Base-by-base conservation (phyloP, 2,329 filamentous ascomycete species). In the Corinectria fuckeliana region DNA sequence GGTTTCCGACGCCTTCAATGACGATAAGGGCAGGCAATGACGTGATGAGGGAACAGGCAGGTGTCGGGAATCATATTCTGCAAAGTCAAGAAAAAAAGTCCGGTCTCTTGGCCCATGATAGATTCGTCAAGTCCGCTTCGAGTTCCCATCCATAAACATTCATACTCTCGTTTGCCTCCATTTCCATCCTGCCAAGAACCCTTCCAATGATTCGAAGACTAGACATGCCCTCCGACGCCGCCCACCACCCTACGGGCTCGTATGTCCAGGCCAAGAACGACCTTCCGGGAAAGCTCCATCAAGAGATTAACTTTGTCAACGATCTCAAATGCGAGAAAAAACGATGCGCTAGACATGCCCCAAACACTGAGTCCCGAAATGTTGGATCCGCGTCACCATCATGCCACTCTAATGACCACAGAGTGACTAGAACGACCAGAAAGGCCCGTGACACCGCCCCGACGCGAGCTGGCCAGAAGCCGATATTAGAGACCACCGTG, bases 61-160 rank as follows among this genome's bases (percentile, higher is more conserved):
- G 14, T 34, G 26, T 10, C 34, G 34, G 42, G 48, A 41, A 48
- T 58, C 42, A 56, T 26, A 61, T 57, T 47, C 56, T 60, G 49
- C 36, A 20, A 28, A 32, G 48, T 52, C 50, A 51, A 16, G 61
- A 48, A 50, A 63, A 69, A 65, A 57, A 60, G 61, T 67, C 64
- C 67, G 61, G 59, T 69, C 66, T 69, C 64, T 70, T 69, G 57
- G 59, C 60, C 66, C 66, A 61, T 70, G 62, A 63, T 67, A 66
- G 64, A 67, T 63, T 66, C 68, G 58, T 70, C 64, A 62, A 58
- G 65, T 69, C 62, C 65, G 62, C 64, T 66, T 64, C 39, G 50
- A 57, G 52, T 67, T 63, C 53, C 65, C 58, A 56, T 70, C 64
- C 68, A 58, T 61, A 63, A 54, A 67, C 59, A 60, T 67, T 69